phyloP scores from a whole-genome alignment of 2,329 filamentous ascomycete genomes.

The Penicillium sp. region DNA sequence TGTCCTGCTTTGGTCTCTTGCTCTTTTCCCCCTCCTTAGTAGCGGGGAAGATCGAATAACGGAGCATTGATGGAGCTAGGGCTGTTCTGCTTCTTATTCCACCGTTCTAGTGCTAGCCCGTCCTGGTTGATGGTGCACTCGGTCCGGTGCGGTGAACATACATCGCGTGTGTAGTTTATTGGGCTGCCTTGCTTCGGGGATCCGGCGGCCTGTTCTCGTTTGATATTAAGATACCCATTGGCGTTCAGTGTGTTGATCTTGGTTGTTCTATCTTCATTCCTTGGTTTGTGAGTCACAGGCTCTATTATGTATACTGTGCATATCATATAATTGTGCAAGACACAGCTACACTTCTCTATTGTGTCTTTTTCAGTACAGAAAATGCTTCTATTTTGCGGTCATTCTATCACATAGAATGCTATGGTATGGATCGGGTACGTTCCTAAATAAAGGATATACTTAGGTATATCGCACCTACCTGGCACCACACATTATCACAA shows the following conservation, averaged over 20 bases:
- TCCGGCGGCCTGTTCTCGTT: constrained; percentile 2
- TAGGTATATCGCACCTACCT: background rate
- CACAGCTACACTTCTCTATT: background rate
- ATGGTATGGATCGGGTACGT: background rate
- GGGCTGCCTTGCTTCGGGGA: background rate
- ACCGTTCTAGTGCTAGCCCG: background rate
- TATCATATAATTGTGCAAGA: background rate
- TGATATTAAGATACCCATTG: constrained; percentile 32
- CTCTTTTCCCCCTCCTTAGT: background rate
- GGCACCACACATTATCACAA: background rate
- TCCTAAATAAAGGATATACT: background rate
- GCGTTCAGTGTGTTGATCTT: constrained; percentile 18
- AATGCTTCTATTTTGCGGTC: background rate
- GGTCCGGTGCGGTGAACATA: background rate
- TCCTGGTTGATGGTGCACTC: constrained; percentile 1
- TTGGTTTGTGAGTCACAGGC: background rate
- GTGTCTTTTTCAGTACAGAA: background rate
- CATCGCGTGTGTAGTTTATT: background rate
- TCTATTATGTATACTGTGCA: constrained; percentile 2
- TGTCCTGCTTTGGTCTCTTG: background rate
- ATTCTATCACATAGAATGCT: background rate
- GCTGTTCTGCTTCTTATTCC: background rate
- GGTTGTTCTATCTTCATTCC: background rate
- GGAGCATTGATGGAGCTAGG: background rate
- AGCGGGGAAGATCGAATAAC: too few relatives aligned